phyloP scores from a whole-genome alignment of 129 eudicot genomes.

The Helianthus annuus region DNA sequence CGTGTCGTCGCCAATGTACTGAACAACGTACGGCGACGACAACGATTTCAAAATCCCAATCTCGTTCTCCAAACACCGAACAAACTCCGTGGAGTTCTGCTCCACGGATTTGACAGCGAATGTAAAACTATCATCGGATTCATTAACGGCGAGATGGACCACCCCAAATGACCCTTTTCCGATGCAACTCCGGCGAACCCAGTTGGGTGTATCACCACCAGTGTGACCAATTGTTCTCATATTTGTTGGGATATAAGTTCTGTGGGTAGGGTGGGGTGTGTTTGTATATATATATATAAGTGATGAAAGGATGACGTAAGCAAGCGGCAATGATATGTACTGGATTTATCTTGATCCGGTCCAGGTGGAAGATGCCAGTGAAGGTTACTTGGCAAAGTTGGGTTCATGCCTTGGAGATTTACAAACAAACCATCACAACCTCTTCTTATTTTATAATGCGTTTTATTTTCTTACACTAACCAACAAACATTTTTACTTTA shows the following conservation, averaged over 20 bases:
- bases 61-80: conserved; percentile 58
- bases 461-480: not conserved
- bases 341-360: conserved; percentile 38
- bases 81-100: not conserved
- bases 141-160: conserved; percentile 48
- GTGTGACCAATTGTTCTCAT: not conserved
- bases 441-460: conserved; percentile 3
- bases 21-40: conserved; percentile 62
- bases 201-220: conserved; percentile 12
- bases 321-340: conserved; percentile 34
- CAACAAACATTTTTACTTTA: not conserved
- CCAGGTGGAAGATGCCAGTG: conserved; percentile 34
- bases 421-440: conserved; percentile 35
- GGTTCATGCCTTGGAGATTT: conserved; percentile 26
- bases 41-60: conserved; percentile 47
- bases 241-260: conserved; percentile 13
- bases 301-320: conserved; percentile 31
- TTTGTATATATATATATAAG: not conserved
- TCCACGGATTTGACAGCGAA: conserved; percentile 68
- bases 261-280: not conserved
- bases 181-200: conserved; percentile 55
- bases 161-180: conserved; percentile 72
- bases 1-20: conserved; percentile 52
- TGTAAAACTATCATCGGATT: conserved; percentile 19
- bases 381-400: conserved; percentile 42